A percentile compares a stretch with the other conserved stretches of the same genome.
phyloP scores from a whole-genome alignment of 192 early-diverging fungal species.

The Coemansia brasiliensis region DNA sequence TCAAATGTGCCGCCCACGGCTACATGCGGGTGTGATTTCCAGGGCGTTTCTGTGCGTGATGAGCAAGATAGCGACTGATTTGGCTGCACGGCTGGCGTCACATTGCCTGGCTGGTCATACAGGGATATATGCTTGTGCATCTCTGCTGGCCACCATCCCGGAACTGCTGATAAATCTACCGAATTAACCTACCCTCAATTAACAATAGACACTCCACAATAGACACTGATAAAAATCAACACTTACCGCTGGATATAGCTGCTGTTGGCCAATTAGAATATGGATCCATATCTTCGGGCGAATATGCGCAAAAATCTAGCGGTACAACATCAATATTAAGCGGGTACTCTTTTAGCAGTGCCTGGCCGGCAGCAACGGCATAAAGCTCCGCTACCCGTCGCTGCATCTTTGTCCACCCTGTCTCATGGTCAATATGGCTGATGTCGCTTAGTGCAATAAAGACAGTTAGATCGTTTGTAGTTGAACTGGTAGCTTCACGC shows the following conservation, averaged over 20 bases:
- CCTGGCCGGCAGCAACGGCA: constrained; percentile 19
- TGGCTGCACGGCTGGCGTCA: not conserved
- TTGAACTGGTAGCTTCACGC: constrained; percentile 21
- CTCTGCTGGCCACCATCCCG: constrained; percentile 43
- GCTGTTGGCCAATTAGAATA: constrained; percentile 19
- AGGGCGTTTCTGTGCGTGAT: constrained; percentile 20
- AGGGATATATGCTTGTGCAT: constrained; percentile 12
- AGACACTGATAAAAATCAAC: not conserved
- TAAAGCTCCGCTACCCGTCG: constrained; percentile 48
- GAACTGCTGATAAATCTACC: constrained; percentile 18
- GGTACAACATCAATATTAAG: constrained; percentile 27
- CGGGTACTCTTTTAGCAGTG: constrained; percentile 8
- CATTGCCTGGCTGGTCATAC: not conserved
- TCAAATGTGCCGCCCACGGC: constrained; percentile 95
- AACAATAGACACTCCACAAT: no score
- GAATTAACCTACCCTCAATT: not conserved
- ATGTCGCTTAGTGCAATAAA: constrained; percentile 23
- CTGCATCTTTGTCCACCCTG: constrained; percentile 50
- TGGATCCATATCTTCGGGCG: constrained; percentile 35
- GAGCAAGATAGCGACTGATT: not conserved
- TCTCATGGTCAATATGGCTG: not conserved
- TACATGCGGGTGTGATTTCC: constrained; percentile 39
- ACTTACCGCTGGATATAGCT: constrained; percentile 20
- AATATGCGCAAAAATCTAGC: constrained; percentile 46
- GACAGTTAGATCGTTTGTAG: constrained; percentile 31